Percentiles rank a stretch among this genome's conserved stretches.
Conservation (phyloP, 805 yeast genomes). For the Candida awuae region DNA sequence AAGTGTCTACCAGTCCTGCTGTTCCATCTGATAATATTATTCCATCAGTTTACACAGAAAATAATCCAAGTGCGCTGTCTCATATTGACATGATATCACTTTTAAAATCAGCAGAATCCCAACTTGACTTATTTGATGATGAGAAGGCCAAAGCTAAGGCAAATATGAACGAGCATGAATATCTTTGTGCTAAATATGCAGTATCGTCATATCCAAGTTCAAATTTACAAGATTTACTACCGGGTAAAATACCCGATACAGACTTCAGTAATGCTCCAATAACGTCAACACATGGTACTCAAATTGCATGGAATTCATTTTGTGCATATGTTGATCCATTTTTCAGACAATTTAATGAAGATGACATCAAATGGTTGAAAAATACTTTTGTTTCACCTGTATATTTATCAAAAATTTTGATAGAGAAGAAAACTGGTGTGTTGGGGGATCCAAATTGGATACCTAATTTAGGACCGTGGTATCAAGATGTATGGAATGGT, state of each 20-base stretch:
- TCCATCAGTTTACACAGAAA: constrained; percentile 36
- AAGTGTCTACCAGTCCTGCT: constrained; percentile 1
- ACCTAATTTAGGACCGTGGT: constrained; percentile 79
- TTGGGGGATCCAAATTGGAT: constrained; percentile 55
- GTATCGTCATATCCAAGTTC: constrained; percentile 85
- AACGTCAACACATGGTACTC: constrained; percentile 63
- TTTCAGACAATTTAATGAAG: constrained; percentile 69
- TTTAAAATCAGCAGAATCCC: constrained; percentile 16
- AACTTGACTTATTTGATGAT: constrained; percentile 26
- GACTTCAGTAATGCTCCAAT: constrained; percentile 63
- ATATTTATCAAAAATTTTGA: constrained; percentile 2
- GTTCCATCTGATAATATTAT: constrained; percentile 23
- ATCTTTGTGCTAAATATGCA: constrained; percentile 65
- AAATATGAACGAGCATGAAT: constrained; percentile 50
- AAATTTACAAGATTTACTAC: constrained; percentile 66
- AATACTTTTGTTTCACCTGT: constrained; percentile 31
- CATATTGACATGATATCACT: constrained; percentile 19
- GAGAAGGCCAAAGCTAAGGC: constrained; percentile 56
- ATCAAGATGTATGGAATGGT: constrained; percentile 71
- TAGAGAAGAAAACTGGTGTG: background rate
- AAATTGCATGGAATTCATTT: constrained; percentile 85
- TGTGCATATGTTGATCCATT: constrained; percentile 79
- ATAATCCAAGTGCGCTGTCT: constrained; percentile 6
- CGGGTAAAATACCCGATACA: constrained; percentile 81
- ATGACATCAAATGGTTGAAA: constrained; percentile 68